A percentile compares a stretch with the other conserved stretches of the same genome.
Conservation (phyloP, 345 rosid genomes). For the Erysimum cheiranthoides region DNA sequence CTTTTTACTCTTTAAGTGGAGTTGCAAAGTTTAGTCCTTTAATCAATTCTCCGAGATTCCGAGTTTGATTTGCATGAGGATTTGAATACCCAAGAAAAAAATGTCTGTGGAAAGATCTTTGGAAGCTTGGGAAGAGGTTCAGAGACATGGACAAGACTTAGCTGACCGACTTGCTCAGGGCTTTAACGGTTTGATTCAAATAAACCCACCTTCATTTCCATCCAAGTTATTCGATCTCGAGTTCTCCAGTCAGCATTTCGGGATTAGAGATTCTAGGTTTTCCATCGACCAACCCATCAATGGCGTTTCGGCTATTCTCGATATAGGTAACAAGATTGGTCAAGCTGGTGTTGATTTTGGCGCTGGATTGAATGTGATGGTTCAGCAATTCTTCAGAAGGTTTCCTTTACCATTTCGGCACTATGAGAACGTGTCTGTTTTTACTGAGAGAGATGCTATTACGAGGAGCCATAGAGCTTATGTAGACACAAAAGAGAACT, state of each 20-base stretch:
- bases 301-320: slow-evolving; percentile 78
- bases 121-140: slow-evolving; percentile 98
- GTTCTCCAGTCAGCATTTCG: slow-evolving; percentile 57
- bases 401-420: slow-evolving; percentile 72
- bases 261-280: slow-evolving; percentile 53
- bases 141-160: slow-evolving; percentile 88
- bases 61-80: slow-evolving; percentile 4
- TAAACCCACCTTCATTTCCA: slow-evolving; percentile 68
- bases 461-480: slow-evolving; percentile 44
- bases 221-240: slow-evolving; percentile 77
- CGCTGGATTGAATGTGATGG: slow-evolving; percentile 69
- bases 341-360: slow-evolving; percentile 93
- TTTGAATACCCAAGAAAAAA: slow-evolving; percentile 8
- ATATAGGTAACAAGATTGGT: slow-evolving; percentile 80
- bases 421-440: slow-evolving; percentile 52
- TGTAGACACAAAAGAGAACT: slow-evolving; percentile 45
- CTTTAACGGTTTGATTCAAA: slow-evolving; percentile 79
- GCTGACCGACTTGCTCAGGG: slow-evolving; percentile 93
- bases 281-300: slow-evolving; percentile 51
- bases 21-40: slow-evolving; percentile 31
- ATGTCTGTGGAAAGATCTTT: slow-evolving; percentile 93
- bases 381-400: slow-evolving; percentile 79
- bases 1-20: slow-evolving; percentile 3
- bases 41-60: neutral
- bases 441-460: slow-evolving; percentile 36